Evolutionary conservation across 2,329 filamentous ascomycete species (phyloP), one percentile per base, ranked within the genome.

Genomic region (Cytospora piceae): DNA sequence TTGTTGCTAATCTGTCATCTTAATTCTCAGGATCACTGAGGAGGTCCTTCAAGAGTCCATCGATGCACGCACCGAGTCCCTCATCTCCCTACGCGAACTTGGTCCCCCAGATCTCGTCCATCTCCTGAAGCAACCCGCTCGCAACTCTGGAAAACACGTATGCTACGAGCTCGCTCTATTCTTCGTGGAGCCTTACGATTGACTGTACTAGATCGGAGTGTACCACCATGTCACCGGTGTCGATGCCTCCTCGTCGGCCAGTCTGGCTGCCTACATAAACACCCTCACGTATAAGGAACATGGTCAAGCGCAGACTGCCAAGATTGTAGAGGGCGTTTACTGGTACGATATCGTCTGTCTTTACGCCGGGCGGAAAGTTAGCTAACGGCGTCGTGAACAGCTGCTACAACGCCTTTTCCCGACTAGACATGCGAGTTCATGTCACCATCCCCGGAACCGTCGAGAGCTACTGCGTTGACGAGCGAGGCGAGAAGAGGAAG

Each of bases 341-440:
- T 98, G 95, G 92, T 95, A 83, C 70, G 84, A 32, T 37, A n/a
- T 46, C 31, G 31, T 64, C 58, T 27, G 32, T n/a, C 55, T 27
- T 53, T 58, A 46, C 29, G 61, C 15, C 39, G 27, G 59, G 58
- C 49, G 24, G 55, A 22, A 32, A 8, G 22, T 24, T 37, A 52
- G 52, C 64, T 71, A 58, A 70, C 71, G 70, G 53, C 72, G 59
- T 17, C 4, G 22, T 14, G 46, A 9, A 11, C 66, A 85, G 83
- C 80, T 99, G 95, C 80, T 99, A 99, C 85, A 99, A 99, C 92
- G 95, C 95, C 70, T 97, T 99, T 78, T 98, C 95, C 6, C 88
- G 96, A 70, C 85, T 98, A 61, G 95, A 99, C 75, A 99, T 99
- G 95, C 93, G 95, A 68, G 94, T 99, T 15, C 94, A 98, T 75